Evolutionary conservation across 2,329 filamentous ascomycete genomes (phyloP).

Genomic region (Teratosphaeriaceae sp.): DNA sequence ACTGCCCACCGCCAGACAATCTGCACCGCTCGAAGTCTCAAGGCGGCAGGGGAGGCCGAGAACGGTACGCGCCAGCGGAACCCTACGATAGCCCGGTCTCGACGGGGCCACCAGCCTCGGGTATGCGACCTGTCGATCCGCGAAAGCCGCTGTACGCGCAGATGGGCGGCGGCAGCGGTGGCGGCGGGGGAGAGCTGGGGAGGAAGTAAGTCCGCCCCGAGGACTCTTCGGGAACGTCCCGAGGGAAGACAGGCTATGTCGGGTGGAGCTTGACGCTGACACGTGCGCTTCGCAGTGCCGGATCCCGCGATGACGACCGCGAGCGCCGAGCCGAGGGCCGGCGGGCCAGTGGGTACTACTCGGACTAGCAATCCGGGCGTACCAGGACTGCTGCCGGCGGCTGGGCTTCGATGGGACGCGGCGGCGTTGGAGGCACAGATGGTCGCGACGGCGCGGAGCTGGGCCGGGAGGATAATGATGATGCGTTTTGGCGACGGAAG

Average conservation of each 20-base stretch:
- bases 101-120: background rate
- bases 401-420: no score
- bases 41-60: slow-evolving; percentile 9
- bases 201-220: background rate
- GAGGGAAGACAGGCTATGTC: no score
- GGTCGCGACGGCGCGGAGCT: background rate
- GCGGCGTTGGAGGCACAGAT: background rate
- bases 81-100: background rate
- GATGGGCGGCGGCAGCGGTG: background rate
- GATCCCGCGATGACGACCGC: background rate
- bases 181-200: background rate
- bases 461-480: no score
- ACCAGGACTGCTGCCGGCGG: background rate
- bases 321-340: background rate
- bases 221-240: background rate
- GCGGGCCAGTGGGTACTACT: slow-evolving; percentile 12
- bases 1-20: slow-evolving; percentile 8
- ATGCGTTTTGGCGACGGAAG: slow-evolving; percentile 4
- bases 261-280: no score
- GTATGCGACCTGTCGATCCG: slow-evolving; percentile 9
- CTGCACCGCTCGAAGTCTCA: slow-evolving; percentile 7
- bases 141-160: slow-evolving; percentile 9
- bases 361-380: slow-evolving; percentile 15
- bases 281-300: background rate
- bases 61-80: slow-evolving; percentile 19